Evolutionary conservation across 2,329 filamentous ascomycete species (phyloP), one percentile per base, ranked within the genome.

Genomic region (Diaporthe aspalathi): DNA sequence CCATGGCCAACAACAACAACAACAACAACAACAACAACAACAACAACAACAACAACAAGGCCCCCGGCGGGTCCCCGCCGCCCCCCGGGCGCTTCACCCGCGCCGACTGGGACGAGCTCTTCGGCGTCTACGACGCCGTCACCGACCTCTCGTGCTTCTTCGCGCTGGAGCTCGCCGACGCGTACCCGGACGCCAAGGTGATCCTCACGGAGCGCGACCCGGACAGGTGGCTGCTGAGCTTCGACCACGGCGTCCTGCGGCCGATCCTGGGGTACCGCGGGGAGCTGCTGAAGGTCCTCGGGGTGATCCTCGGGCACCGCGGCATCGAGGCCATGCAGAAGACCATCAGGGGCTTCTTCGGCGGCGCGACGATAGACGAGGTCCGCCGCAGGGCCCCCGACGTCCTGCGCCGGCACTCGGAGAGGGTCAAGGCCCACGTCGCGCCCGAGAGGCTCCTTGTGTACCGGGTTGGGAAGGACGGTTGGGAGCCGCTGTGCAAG

Each of bases 241-340:
- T 71, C 67, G 32, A 52, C 38, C 73, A 52, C 29, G 56, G 38
- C 49, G 68, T 74, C 17, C 16, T 83, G 80, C 22, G 16, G 38
- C 56, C 56, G 56, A 22, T 60, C 3, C 45, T 60, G 3, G 56
- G 56, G 1, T 38, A 35, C 16, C n/a, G 14, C n/a, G 56, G 43
- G 2, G 38, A 62, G 17, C 45, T 62, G 22, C 56, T 62, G 17
- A 45, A 45, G 38, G 56, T 38, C 24, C 8, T 62, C 17, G 56
- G 24, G 16, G 29, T n/a, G 1, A 62, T 62, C 22, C n/a, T 63
- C 17, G 40, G 57, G 2, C 47, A 63, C 27, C 57, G 57, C 16
- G 27, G 40, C 6, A 24, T 27, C 4, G 32, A 32, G 5, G 24
- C 40, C 17, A 47, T 63, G 57, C 57, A 63, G 20, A 47, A 63